Evolutionary conservation across 176 grass and related monocot genomes (phyloP).

Genomic region (Miscanthus lutarioriparius): DNA sequence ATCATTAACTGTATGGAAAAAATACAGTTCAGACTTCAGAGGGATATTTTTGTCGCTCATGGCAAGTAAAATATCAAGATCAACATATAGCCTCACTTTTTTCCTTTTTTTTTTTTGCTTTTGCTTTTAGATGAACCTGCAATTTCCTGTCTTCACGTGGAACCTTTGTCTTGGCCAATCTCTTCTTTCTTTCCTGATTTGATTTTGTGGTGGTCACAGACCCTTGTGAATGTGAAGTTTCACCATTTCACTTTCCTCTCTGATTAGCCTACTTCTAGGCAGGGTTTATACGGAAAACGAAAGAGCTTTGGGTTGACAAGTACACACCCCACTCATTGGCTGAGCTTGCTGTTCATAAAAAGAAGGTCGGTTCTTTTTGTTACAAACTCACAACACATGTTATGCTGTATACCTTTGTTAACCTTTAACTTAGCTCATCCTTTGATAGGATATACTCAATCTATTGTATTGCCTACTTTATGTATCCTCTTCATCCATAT

Average conservation of each 20-base stretch:
- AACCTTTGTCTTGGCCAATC: neutral
- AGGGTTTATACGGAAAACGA: conserved; percentile 52
- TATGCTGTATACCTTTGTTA: conserved; percentile 7
- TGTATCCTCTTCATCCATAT: neutral
- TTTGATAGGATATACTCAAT: conserved; percentile 4
- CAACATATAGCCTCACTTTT: neutral
- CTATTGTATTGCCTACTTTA: neutral
- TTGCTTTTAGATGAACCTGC: neutral
- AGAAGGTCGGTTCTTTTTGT: conserved; percentile 64
- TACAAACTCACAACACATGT: neutral
- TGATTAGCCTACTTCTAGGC: conserved; percentile 66
- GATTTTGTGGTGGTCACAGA: neutral
- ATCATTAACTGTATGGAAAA: neutral
- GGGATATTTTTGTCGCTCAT: neutral
- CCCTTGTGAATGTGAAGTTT: neutral
- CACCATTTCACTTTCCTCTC: conserved; percentile 16
- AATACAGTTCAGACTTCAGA: neutral
- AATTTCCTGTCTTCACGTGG: neutral
- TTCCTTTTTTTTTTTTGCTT: neutral
- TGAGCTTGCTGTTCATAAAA: conserved; percentile 88
- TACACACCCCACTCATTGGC: conserved; percentile 66
- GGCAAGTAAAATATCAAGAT: neutral
- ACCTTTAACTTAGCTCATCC: conserved; percentile 13
- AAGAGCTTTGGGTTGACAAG: conserved; percentile 96
- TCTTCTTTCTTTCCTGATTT: neutral